phyloP scores from a whole-genome alignment of 768 basidiomycete species.

The Tricholoma matsutake region DNA sequence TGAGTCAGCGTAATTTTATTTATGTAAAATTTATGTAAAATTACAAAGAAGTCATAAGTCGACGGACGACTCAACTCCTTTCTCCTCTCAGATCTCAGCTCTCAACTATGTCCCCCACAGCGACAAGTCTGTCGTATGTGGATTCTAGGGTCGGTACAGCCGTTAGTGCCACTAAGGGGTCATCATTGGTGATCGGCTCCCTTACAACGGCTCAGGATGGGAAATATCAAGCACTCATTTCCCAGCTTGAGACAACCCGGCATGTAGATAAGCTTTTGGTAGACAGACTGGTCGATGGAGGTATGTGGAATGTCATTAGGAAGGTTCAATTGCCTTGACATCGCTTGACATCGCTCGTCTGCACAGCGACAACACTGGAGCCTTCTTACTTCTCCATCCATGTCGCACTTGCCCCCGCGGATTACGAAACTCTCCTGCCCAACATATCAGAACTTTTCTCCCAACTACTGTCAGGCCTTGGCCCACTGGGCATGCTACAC shows the following conservation, averaged over 20 bases:
- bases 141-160: constrained; percentile 17
- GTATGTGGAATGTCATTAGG: constrained; percentile 36
- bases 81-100: not conserved
- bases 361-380: constrained; percentile 54
- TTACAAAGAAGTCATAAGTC: not conserved
- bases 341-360: constrained; percentile 6
- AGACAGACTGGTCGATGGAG: constrained; percentile 78
- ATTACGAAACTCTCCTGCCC: constrained; percentile 57
- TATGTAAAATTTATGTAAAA: not conserved
- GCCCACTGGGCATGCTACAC: constrained; percentile 67
- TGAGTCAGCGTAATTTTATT: not conserved
- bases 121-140: constrained; percentile 36
- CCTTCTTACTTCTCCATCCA: constrained; percentile 64
- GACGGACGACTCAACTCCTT: not conserved
- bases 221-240: constrained; percentile 68
- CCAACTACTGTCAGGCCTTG: constrained; percentile 57
- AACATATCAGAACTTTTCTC: constrained; percentile 54
- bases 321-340: not conserved
- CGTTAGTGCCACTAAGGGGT: constrained; percentile 35
- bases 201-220: constrained; percentile 77
- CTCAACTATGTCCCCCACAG: constrained; percentile 59
- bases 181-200: constrained; percentile 74
- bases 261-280: constrained; percentile 76
- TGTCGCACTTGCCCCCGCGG: constrained; percentile 57
- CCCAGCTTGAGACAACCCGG: constrained; percentile 50